phyloP scores from a whole-genome alignment of 371 early-diverging fungal species.

The Umbelopsis sp. region DNA sequence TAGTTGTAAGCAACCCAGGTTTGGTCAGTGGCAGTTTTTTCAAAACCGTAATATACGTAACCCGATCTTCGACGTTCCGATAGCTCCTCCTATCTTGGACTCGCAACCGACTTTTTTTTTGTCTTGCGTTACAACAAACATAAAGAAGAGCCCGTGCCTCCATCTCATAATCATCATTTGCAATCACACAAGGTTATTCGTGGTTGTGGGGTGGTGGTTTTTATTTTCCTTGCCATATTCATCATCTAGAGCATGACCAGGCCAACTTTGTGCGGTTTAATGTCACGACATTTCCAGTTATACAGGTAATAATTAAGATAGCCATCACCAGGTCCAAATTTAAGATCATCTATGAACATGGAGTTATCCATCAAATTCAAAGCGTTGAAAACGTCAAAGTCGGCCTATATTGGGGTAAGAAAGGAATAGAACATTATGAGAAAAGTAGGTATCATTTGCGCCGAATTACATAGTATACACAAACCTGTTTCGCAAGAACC shows the following conservation, averaged over 20 bases:
- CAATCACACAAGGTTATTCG: not conserved
- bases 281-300: conserved; percentile 85
- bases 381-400: conserved; percentile 93
- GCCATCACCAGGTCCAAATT: conserved; percentile 95
- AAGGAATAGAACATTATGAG: conserved; percentile 5
- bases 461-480: conserved; percentile 7
- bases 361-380: conserved; percentile 87
- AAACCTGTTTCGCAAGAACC: conserved; percentile 75
- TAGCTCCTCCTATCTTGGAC: too few species aligned
- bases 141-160: not conserved
- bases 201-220: not conserved
- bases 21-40: not conserved
- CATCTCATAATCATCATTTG: not conserved
- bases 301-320: conserved; percentile 93
- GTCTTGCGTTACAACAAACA: not conserved
- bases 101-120: not conserved
- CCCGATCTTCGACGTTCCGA: not conserved
- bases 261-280: conserved; percentile 75
- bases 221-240: not conserved
- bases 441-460: not conserved
- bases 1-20: too few species aligned
- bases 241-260: conserved; percentile 78
- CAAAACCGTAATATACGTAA: not conserved
- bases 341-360: conserved; percentile 75
- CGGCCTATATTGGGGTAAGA: conserved; percentile 31